Conservation (phyloP, 805 yeast species). For the Helenozyma rhizophorensis region DNA sequence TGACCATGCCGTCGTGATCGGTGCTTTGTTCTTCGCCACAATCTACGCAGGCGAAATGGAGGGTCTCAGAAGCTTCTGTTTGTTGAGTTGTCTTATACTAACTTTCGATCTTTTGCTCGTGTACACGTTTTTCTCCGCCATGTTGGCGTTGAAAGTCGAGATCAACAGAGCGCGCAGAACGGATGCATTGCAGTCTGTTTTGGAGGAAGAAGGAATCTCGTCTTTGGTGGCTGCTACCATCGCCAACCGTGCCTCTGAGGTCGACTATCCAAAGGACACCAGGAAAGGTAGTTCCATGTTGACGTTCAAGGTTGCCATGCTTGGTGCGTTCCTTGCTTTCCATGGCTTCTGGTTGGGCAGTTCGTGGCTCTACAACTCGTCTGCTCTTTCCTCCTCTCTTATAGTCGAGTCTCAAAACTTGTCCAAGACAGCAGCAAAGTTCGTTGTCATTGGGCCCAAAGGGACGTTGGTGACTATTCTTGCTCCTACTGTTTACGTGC, state of each 20-base stretch:
- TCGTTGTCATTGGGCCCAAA: constrained; percentile 41
- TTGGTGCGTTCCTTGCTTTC: constrained; percentile 55
- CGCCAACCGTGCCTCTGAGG: constrained; percentile 46
- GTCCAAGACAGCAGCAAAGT: constrained; percentile 39
- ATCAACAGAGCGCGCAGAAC: constrained; percentile 81
- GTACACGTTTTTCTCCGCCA: constrained; percentile 77
- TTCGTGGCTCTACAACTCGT: constrained; percentile 52
- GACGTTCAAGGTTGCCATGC: constrained; percentile 55
- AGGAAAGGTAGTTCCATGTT: constrained; percentile 37
- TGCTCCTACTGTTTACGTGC: constrained; percentile 55
- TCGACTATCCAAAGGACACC: constrained; percentile 19
- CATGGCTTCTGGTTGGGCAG: constrained; percentile 68
- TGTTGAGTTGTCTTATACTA: constrained; percentile 66
- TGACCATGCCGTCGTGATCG: constrained; percentile 71
- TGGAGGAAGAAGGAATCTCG: constrained; percentile 91
- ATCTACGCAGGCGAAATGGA: constrained; percentile 61
- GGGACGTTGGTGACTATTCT: constrained; percentile 57
- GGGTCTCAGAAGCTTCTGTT: constrained; percentile 77
- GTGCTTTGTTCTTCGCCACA: constrained; percentile 65
- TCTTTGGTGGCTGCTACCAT: constrained; percentile 63
- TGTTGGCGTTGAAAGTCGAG: constrained; percentile 83
- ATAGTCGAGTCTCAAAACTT: constrained; percentile 21
- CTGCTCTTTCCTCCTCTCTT: constrained; percentile 8
- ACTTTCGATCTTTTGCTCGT: constrained; percentile 68
- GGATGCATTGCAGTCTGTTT: constrained; percentile 66